phyloP scores from a whole-genome alignment of 345 rosid species.

The Mercurialis annua region DNA sequence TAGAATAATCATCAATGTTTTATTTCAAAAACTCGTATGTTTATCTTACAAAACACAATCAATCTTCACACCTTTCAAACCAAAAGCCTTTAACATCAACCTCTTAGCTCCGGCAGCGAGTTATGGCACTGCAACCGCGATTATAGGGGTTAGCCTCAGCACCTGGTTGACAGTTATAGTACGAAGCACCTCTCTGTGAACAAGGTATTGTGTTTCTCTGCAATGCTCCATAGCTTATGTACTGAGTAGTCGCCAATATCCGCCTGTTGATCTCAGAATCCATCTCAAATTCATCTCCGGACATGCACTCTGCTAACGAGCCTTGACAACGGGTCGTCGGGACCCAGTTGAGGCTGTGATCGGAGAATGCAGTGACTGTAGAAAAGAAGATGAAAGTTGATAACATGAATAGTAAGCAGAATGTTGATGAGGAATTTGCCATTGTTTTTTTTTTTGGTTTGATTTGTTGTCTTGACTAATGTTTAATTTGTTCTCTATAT shows the following conservation, averaged over 20 bases:
- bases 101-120: constrained; percentile 60
- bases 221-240: constrained; percentile 74
- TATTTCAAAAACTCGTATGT: neutral
- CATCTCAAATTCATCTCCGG: constrained; percentile 45
- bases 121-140: constrained; percentile 70
- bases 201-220: constrained; percentile 69
- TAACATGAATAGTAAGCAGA: constrained; percentile 17
- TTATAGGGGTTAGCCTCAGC: constrained; percentile 72
- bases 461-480: neutral
- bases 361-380: constrained; percentile 22
- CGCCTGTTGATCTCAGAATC: constrained; percentile 65
- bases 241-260: constrained; percentile 53
- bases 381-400: constrained; percentile 27
- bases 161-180: constrained; percentile 79
- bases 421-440: constrained; percentile 33
- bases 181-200: constrained; percentile 75
- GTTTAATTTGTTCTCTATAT: neutral
- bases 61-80: neutral
- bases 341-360: constrained; percentile 40
- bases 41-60: neutral
- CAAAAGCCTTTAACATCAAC: neutral
- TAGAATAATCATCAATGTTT: neutral
- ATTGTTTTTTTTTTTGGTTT: constrained; percentile 23
- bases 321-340: constrained; percentile 43
- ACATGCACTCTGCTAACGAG: constrained; percentile 54